Percentiles rank a stretch among this genome's conserved stretches.
Evolutionary conservation across 805 yeast species (phyloP).

Genomic region (Crinitomyces ghanaensis): DNA sequence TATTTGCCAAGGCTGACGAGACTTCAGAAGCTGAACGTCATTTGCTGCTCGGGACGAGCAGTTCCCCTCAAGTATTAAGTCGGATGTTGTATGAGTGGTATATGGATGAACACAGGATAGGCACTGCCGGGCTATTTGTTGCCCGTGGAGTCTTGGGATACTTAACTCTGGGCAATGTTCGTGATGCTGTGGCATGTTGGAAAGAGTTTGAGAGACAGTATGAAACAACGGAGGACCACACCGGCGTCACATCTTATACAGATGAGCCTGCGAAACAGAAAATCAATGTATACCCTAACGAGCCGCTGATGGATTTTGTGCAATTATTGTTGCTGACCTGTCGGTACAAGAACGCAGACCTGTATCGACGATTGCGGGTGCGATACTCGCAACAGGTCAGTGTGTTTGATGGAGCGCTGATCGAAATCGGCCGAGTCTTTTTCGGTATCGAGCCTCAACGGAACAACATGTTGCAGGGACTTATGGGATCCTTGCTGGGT

Average conservation of each 20-base stretch:
- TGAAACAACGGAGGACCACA: slow-evolving; percentile 22
- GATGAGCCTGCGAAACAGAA: slow-evolving; percentile 26
- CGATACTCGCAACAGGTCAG: slow-evolving; percentile 36
- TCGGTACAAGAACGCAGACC: slow-evolving; percentile 39
- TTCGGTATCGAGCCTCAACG: slow-evolving; percentile 46
- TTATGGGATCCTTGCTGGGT: too few species aligned
- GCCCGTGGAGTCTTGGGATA: slow-evolving; percentile 67
- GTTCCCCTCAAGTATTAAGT: slow-evolving; percentile 32
- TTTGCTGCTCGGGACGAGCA: slow-evolving; percentile 53
- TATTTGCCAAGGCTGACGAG: slow-evolving; percentile 38
- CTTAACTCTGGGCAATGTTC: slow-evolving; percentile 52
- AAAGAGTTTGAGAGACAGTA: slow-evolving; percentile 20
- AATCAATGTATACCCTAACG: slow-evolving; percentile 12
- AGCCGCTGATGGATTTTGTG: slow-evolving; percentile 50
- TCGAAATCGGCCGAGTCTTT: slow-evolving; percentile 47
- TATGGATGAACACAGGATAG: slow-evolving; percentile 18
- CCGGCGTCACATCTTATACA: slow-evolving; percentile 9
- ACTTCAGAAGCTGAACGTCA: slow-evolving; percentile 64
- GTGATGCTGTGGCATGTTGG: slow-evolving; percentile 40
- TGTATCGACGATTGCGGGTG: slow-evolving; percentile 41
- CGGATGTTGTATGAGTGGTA: slow-evolving; percentile 43
- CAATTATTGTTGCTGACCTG: slow-evolving; percentile 55
- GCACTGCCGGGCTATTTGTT: slow-evolving; percentile 23
- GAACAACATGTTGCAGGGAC: slow-evolving; percentile 51
- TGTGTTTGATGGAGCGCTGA: slow-evolving; percentile 36